Evolutionary conservation across 257 asterid species (phyloP), one percentile per base, ranked within the genome.

Genomic region (Ophiorrhiza pumila): DNA sequence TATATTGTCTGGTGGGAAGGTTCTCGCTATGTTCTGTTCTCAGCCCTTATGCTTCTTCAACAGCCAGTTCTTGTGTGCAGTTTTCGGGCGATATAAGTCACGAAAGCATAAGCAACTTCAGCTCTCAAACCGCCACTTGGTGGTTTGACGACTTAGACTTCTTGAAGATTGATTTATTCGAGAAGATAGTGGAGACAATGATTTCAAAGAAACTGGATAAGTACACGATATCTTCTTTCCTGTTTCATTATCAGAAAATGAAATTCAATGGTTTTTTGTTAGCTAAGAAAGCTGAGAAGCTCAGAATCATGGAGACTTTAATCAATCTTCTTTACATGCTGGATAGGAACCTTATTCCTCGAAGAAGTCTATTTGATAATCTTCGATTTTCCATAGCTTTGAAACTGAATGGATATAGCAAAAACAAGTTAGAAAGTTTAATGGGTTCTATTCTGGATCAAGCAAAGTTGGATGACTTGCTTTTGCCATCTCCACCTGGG

Each of bases 381-480:
- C 88, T 87, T 23, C 87, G 63, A 49, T 66, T 66, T 32, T 80
- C 85, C 8, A 67, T 37, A 17, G 50, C 65, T 34, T 81, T 82
- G 56, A 74, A 78, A 66, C 20, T 81, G 68, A 72, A 65, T 15
- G 76, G 47, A 60, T 64, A 59, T 34, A 71, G 42, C 74, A 75
- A 15, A 18, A 59, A n/a, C 60, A 85, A 46, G 60, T 76, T 88
- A 47, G 95, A 90, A 50, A 55, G 55, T 60, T 63, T 86, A 62
- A 81, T 90, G 35, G 95, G 90, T 4, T 73, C 74, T 22, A 68
- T 83, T 29, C 69, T 90, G 45, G 92, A 90, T 61, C 83, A 78
- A 68, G 95, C 92, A 34, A 82, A 87, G 65, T 37, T 90, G 62
- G 88, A 87, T 79, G 92, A 88, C 80, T 52, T 90, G 73, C 68